Base-by-base conservation (phyloP, 106 monocot species). In the Dendrobium huoshanense region DNA sequence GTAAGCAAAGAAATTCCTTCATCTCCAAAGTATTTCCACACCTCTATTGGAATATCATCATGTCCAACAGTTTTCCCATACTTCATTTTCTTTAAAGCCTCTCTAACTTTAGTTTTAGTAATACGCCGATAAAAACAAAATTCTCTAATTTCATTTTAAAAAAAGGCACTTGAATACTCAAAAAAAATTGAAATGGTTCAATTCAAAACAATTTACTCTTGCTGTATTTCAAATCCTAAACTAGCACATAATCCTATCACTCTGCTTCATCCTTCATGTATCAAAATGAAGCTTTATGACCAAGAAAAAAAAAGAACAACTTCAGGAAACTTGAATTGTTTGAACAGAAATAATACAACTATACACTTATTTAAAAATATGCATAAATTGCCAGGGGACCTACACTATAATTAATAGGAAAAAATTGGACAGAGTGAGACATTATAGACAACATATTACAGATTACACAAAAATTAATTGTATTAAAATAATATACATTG, bases 171-270 rank as follows among this genome's bases (percentile, higher is more conserved):
- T 68, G 25, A 29, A 11, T 29, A 2, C n/a, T 19, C 3, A 29
- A 68, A 31, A 31, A 68, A 13, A 31, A 27, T n/a, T 9, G 31
- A 18, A 2, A 33, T 24, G 0, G 22, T 8, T 68, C 17, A 29
- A 29, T 68, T 68, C 10, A 33, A 0, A 68, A 31, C 68, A 68
- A 68, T 9, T 68, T 31, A 31, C 6, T 68, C 31, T 31, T 20
- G n/a, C 5, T 68, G 73, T 16, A 40, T 72, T 37, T 42, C 41
- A 73, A 72, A 41, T 73, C 73, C 73, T 73, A 68, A 18, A 42
- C 17, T 73, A 43, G 42, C 15, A 41, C 15, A 73, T 17, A 73
- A 73, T 73, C 18, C 40, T 40, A 41, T 41, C 19, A 15, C 11
- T 1, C 19, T 73, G 42, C 40, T 20, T 73, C 41, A 70, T 73